A percentile compares a stretch with the other conserved stretches of the same genome.
Evolutionary conservation across 768 basidiomycete genomes (phyloP).

Genomic region (Russula sp.): DNA sequence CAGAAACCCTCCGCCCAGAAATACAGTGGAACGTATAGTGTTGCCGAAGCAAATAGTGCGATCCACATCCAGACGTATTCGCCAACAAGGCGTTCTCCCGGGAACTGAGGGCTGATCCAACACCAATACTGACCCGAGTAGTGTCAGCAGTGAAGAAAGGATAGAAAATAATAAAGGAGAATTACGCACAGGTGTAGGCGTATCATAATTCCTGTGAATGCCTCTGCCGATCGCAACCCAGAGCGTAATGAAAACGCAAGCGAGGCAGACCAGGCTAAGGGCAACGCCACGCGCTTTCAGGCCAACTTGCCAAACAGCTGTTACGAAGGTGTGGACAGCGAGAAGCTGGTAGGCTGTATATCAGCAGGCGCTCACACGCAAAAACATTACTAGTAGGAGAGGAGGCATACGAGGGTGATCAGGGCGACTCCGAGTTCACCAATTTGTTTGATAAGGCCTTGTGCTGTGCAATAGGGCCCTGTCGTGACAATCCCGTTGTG

Average conservation of each 20-base stretch:
- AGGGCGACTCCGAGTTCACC: constrained; percentile 46
- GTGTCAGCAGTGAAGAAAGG: constrained; percentile 6
- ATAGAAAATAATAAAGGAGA: neutral
- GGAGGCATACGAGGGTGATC: constrained; percentile 40
- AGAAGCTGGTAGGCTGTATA: constrained; percentile 34
- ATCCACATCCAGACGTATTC: neutral
- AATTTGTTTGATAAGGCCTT: constrained; percentile 43
- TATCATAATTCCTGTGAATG: constrained; percentile 6
- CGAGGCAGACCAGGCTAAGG: constrained; percentile 13
- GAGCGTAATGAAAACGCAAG: constrained; percentile 31
- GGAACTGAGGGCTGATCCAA: constrained; percentile 41
- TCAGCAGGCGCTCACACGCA: constrained; percentile 21
- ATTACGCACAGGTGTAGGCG: constrained; percentile 39
- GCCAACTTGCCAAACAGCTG: constrained; percentile 40
- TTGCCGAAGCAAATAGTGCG: too few relatives aligned
- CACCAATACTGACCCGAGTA: constrained; percentile 40
- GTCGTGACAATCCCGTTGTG: too few relatives aligned
- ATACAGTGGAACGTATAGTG: too few relatives aligned
- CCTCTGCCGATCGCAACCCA: constrained; percentile 40
- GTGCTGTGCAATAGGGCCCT: constrained; percentile 25
- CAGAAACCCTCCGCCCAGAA: too few relatives aligned
- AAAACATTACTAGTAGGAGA: neutral
- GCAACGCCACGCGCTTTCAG: constrained; percentile 35
- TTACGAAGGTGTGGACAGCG: constrained; percentile 43
- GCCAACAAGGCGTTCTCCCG: constrained; percentile 36